Base-by-base conservation (phyloP, 768 basidiomycete species). In the Podaxis sp. region DNA sequence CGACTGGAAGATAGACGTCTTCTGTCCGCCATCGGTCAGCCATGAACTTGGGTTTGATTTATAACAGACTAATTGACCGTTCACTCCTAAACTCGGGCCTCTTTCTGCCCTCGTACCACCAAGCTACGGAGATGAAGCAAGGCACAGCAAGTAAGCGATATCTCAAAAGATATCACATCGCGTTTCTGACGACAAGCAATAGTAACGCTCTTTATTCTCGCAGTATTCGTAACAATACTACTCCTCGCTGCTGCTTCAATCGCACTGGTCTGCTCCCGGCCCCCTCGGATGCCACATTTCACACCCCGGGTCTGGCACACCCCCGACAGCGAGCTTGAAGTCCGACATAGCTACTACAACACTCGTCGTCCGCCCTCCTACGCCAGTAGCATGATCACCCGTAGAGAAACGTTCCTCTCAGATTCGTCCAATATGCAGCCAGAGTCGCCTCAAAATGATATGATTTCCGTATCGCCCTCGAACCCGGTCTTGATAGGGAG, bases 381-480 rank as follows among this genome's bases (percentile, higher is more conserved):
- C 48, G 37, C 54, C 13, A 62, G 61, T 15, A 56, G 54, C 15
- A 50, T 41, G 20, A 51, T 26, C 12, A 54, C 12, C 22, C 55
- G 49, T 8, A 38, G 64, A 28, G 33, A 56, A 15, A 50, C 54
- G 4, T 22, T 26, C 26, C 22, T 33, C 55, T 20, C 24, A 17
- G 41, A 37, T 26, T 13, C 10, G 54, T 5, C 37, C 22, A 5
- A 53, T 1, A 53, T 26, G 15, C 4, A 58, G 17, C 56, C 53
- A 8, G 49, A 51, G 28, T 64, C 51, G 22, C 33, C 51, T 37
- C 33, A 50, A 49, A 58, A 40, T 22, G 55, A 51, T 50, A 65
- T 50, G 15, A 60, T 60, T 24, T 52, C 30, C 6, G 52, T 68
- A n/a, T 64, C 66, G 13, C 64, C 63, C 8, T 60, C 66, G 54